A percentile compares a stretch with the other conserved stretches of the same genome.
Evolutionary conservation across 306 rosid genomes (phyloP).

Genomic region (Potentilla sterilis): DNA sequence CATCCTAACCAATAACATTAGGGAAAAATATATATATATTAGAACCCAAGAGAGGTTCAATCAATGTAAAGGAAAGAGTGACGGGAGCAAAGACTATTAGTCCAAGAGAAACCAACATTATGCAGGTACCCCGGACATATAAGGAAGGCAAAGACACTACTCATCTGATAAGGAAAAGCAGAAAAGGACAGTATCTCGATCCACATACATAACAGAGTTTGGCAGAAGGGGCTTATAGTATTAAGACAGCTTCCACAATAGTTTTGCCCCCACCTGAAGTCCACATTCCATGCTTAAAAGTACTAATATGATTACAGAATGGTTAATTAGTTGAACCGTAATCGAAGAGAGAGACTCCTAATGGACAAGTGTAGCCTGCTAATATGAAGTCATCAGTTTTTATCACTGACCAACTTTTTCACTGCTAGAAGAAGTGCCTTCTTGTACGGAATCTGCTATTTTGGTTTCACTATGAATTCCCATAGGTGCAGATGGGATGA

Average conservation of each 20-base stretch:
- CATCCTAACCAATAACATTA: no score
- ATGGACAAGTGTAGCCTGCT: slow-evolving; percentile 8
- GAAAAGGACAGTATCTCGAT: background rate
- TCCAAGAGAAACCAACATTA: no score
- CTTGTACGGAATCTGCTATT: slow-evolving; percentile 24
- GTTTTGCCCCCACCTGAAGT: background rate
- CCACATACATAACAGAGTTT: background rate
- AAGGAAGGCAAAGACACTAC: background rate
- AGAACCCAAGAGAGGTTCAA: no score
- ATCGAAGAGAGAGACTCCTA: slow-evolving; percentile 18
- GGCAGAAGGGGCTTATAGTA: background rate
- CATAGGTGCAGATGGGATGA: slow-evolving; percentile 28
- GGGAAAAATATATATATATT: no score
- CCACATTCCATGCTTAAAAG: background rate
- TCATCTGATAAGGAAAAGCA: background rate
- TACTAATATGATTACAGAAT: slow-evolving; percentile 6
- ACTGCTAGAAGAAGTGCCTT: slow-evolving; percentile 23
- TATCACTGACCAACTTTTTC: slow-evolving; percentile 38
- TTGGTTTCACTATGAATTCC: slow-evolving; percentile 33
- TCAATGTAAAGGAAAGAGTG: no score
- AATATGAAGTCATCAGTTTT: slow-evolving; percentile 17
- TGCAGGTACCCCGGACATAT: no score
- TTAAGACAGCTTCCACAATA: slow-evolving; percentile 6
- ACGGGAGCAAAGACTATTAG: no score
- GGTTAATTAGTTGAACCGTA: slow-evolving; percentile 19